These are phyloP conservation scores for Aphanomyces euteiches DNA, from an alignment of 352 stramenopile genomes.

Conservation along the genomic window DNA sequence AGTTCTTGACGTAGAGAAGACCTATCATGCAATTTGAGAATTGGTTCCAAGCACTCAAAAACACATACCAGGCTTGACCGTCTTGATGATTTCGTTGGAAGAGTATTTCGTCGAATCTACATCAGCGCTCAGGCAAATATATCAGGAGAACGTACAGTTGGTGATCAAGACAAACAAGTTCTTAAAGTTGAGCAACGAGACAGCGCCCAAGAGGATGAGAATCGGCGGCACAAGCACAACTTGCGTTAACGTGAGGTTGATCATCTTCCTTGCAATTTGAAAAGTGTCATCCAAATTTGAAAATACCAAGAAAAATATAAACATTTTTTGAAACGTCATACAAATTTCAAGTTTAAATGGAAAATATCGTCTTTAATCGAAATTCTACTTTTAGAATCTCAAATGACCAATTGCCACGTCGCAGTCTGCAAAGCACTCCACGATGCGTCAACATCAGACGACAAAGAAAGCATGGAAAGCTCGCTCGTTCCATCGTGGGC, in stretches of 20 bases:
- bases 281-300: neutral
- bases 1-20: constrained; percentile 61
- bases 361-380: too few species aligned
- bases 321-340: neutral
- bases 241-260: constrained; percentile 41
- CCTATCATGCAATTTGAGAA: constrained; percentile 35
- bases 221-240: constrained; percentile 67
- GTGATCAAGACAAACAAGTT: constrained; percentile 65
- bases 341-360: constrained; percentile 12
- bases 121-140: neutral
- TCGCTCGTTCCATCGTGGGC: too few species aligned
- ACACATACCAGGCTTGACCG: constrained; percentile 21
- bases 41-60: constrained; percentile 5
- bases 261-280: constrained; percentile 12
- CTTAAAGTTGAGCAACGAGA: constrained; percentile 81
- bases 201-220: constrained; percentile 54
- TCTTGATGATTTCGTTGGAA: constrained; percentile 32
- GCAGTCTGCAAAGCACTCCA: too few species aligned
- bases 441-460: too few species aligned
- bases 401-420: too few species aligned
- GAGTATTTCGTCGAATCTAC: constrained; percentile 27
- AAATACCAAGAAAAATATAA: neutral
- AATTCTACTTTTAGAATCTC: too few species aligned
- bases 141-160: constrained; percentile 39
- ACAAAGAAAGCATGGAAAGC: too few species aligned